Evolutionary conservation across 495 filamentous ascomycete species (phyloP).

Genomic region (Annulohypoxylon bovei): DNA sequence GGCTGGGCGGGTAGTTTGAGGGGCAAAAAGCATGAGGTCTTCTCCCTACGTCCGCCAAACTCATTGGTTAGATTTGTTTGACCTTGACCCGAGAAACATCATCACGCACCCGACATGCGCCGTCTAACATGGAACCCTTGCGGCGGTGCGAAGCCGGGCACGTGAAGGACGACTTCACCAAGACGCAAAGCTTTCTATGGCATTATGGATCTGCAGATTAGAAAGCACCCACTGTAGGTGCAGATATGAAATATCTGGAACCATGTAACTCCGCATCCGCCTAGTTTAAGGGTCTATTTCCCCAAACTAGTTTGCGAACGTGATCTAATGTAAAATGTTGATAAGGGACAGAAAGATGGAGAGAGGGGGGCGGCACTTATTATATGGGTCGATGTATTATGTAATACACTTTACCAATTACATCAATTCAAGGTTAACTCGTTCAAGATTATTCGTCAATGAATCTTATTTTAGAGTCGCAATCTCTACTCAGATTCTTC

Average conservation of each 20-base stretch:
- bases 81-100: slow-evolving; percentile 2
- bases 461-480: no score
- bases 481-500: no score
- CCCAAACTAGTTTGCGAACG: not conserved
- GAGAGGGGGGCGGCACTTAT: slow-evolving; percentile 7
- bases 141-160: slow-evolving; percentile 18
- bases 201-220: slow-evolving; percentile 4
- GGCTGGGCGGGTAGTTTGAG: not conserved
- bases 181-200: slow-evolving; percentile 11
- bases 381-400: slow-evolving; percentile 6
- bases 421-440: not conserved
- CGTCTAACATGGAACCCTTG: slow-evolving; percentile 11
- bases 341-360: not conserved
- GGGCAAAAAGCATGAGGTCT: not conserved
- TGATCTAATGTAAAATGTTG: not conserved
- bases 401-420: not conserved
- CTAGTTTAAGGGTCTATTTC: not conserved
- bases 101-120: slow-evolving; percentile 2
- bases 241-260: not conserved
- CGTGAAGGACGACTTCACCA: slow-evolving; percentile 19
- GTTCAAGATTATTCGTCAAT: not conserved
- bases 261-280: not conserved
- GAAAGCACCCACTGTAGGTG: not conserved
- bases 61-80: slow-evolving; percentile 29
- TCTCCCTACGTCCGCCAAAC: slow-evolving; percentile 10